Evolutionary conservation across 2,329 filamentous ascomycete genomes (phyloP), one percentile per base, ranked within the genome.

Genomic region (Talaromyces pinophilus): DNA sequence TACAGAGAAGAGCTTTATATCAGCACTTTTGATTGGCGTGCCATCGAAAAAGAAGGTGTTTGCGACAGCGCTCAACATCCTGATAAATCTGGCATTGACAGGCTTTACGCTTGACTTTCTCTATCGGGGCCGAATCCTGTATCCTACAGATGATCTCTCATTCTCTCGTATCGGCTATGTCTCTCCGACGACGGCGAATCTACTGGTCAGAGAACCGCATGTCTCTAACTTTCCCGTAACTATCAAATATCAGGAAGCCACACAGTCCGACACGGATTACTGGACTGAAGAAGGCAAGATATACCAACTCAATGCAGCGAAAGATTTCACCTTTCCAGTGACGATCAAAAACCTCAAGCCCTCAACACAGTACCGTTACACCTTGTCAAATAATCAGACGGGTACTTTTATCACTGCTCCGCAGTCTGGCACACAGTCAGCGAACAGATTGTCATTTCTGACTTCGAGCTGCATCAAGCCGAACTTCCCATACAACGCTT

Each of bases 391-490:
- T 75, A 93, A 95, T 74, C 90, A 94, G 72, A 88, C 88, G 0
- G 95, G 95, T 57, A 88, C 88, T 70, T 97, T 99, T 73, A 86
- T 86, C 3, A 89, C 92, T 0, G 90, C 93, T 1, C 92, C 94
- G 0, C 86, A 84, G 42, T 81, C 88, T 0, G 92, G 93, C 11
- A 82, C 85, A 1, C 80, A 83, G 17, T 82, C 85, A 4, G 84
- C 88, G 60, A 89, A 89, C 48, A 89, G 88, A 66, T 94, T 97
- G 72, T 96, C 92, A 0, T 99, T 99, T 76, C 80, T 98, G 7
- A 92, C 93, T 3, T 95, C 92, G 0, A 97, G 92, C 50, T 99
- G 95, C 78, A 92, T 98, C 73, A 92, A 97, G 72, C 90, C 91
- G 11, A 90, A 92, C 19, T 92, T 98, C 65, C 95, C 95, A 0